A percentile compares a stretch with the other conserved stretches of the same genome.
Conservation (phyloP, 768 basidiomycete species). For the Suillus tomentosus region DNA sequence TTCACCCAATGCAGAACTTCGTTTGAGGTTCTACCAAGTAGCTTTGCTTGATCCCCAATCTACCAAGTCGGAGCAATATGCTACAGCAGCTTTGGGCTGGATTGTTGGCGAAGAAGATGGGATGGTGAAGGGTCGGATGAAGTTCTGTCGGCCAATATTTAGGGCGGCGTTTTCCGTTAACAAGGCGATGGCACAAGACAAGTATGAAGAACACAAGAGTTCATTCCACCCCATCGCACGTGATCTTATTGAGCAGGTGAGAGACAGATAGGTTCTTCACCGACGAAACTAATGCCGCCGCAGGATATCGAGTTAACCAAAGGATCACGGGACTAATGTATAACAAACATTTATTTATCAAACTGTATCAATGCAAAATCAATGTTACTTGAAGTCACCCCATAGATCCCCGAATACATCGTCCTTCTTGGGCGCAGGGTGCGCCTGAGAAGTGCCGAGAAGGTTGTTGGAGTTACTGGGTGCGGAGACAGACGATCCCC, state of each 20-base stretch:
- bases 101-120: conserved; percentile 61
- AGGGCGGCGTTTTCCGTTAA: conserved; percentile 56
- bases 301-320: conserved; percentile 7
- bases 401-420: conserved; percentile 84
- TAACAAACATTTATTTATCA: not conserved
- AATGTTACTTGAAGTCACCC: conserved; percentile 73
- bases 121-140: conserved; percentile 78
- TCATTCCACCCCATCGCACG: conserved; percentile 79
- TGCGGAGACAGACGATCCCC: conserved; percentile 45
- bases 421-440: conserved; percentile 59
- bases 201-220: conserved; percentile 48
- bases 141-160: conserved; percentile 77
- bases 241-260: conserved; percentile 74
- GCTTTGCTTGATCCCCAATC: conserved; percentile 56
- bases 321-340: not conserved
- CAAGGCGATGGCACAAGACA: conserved; percentile 48
- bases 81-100: conserved; percentile 61
- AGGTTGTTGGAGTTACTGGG: conserved; percentile 35
- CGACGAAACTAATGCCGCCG: not conserved
- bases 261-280: conserved; percentile 6
- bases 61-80: conserved; percentile 51
- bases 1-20: conserved; percentile 74
- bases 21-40: conserved; percentile 75
- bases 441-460: conserved; percentile 30
- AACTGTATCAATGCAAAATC: conserved; percentile 5